phyloP scores from a whole-genome alignment of 192 early-diverging fungal genomes.

The Physocladia obscura region DNA sequence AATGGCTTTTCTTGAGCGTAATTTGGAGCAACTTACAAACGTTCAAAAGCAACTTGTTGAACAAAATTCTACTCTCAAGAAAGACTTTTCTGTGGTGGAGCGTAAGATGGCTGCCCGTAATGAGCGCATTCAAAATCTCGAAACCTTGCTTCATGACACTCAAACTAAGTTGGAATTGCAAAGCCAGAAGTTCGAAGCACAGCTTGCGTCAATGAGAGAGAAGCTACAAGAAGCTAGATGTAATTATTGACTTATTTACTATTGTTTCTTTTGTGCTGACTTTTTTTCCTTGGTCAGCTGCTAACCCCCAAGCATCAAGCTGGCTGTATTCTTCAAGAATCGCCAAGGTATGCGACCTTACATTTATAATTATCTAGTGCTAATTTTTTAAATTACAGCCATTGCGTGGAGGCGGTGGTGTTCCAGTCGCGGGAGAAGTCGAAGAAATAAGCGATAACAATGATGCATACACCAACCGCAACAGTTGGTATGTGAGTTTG shows the following conservation, averaged over 20 bases:
- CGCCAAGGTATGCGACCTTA: conserved; percentile 55
- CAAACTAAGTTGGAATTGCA: conserved; percentile 78
- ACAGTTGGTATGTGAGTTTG: conserved; percentile 59
- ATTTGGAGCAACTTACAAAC: conserved; percentile 91
- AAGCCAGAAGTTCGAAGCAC: conserved; percentile 77
- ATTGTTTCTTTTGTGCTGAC: neutral
- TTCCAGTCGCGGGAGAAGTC: conserved; percentile 38
- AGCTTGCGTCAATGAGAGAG: conserved; percentile 73
- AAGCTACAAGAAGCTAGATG: conserved; percentile 78
- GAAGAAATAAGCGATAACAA: conserved; percentile 22
- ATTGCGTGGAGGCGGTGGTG: conserved; percentile 75
- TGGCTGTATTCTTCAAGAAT: conserved; percentile 73
- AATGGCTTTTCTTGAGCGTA: conserved; percentile 97
- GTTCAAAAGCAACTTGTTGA: conserved; percentile 96
- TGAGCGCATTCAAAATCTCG: conserved; percentile 91
- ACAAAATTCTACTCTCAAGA: conserved; percentile 95
- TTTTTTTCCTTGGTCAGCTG: conserved; percentile 19
- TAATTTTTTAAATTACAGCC: conserved; percentile 49
- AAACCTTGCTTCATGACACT: conserved; percentile 77
- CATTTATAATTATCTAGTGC: neutral
- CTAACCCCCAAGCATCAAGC: conserved; percentile 32
- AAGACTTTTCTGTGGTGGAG: conserved; percentile 84
- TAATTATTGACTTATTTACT: conserved; percentile 32
- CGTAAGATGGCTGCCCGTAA: conserved; percentile 89
- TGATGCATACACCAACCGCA: conserved; percentile 38